Conservation (phyloP, 2,329 filamentous ascomycete species). For the Cytospora schulzeri region DNA sequence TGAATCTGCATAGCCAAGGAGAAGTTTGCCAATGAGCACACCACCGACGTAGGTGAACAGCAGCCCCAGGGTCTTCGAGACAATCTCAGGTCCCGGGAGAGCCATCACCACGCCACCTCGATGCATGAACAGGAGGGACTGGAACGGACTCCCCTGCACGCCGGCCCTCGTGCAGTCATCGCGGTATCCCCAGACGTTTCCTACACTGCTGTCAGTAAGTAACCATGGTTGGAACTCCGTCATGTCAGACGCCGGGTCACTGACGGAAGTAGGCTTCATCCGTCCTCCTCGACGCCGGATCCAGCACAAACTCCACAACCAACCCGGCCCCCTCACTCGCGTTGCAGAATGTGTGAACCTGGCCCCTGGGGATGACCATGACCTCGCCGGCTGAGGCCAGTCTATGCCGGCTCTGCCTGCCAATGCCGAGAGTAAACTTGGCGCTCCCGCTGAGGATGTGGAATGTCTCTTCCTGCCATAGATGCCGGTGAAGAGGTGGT, state of each 20-base stretch:
- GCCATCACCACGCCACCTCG: conserved; percentile 22
- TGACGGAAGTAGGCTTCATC: conserved; percentile 26
- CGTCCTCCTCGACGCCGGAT: conserved; percentile 12
- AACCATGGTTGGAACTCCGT: not conserved
- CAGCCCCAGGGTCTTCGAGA: conserved; percentile 10
- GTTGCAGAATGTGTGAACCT: conserved; percentile 23
- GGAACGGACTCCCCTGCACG: conserved; percentile 18
- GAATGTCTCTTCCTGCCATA: conserved; percentile 21
- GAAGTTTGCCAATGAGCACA: conserved; percentile 16
- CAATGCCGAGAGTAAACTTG: conserved; percentile 8
- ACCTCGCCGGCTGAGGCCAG: conserved; percentile 17
- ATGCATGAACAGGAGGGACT: conserved; percentile 23
- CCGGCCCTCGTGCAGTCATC: conserved; percentile 22
- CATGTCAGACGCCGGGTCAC: not conserved
- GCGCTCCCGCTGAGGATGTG: conserved; percentile 19
- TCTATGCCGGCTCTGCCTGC: not conserved
- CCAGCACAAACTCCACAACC: conserved; percentile 22
- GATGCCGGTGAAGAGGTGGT: conserved; percentile 20
- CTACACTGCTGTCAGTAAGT: not conserved
- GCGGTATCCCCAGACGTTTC: conserved; percentile 24
- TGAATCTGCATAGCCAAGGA: conserved; percentile 20
- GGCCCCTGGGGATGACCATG: conserved; percentile 12
- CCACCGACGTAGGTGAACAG: conserved; percentile 21
- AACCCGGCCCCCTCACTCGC: conserved; percentile 18
- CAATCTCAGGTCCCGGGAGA: conserved; percentile 12